Evolutionary conservation across 352 stramenopile species (phyloP), one percentile per base, ranked within the genome.

Genomic region (Albugo candida): DNA sequence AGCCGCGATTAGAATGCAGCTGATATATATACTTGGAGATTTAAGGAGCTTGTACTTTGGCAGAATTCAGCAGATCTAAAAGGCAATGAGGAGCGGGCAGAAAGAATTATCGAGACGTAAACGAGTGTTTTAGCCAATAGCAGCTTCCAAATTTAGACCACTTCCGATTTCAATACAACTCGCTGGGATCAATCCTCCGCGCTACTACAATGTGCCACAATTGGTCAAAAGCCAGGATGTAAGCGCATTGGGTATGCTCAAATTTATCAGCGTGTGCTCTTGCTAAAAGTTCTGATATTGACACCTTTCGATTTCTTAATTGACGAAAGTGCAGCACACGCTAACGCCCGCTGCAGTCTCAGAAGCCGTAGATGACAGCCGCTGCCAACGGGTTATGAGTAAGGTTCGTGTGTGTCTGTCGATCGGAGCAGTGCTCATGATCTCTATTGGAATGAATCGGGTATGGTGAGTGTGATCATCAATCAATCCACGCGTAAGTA

Each of bases 31-130:
- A 67, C 41, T 2, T 68, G 67, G 13, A 58, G 64, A 45, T 62
- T 74, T 43, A 54, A 54, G 5, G 59, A 65, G 11, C 60, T 81
- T 17, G 37, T 55, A 0, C 85, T 88, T 61, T 88, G 75, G 75
- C 54, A 69, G 2, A 52, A 83, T 34, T 69, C 75, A 24, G 47
- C 70, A 1, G 67, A 82, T 66, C 41, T 52, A 18, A 60, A 58
- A 0, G 66, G 62, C 20, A 88, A 88, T 53, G 37, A 47, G 5
- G 59, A 56, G 16, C 70, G 75, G 24, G 63, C 75, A 0, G 18
- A 67, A 38, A 64, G 62, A 36, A 56, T 79, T 4, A 43, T 85
- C 1, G 37, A 54, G 17, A 64, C 61, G 13, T 88, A 83, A 61
- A 48, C 64, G 41, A 44, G 61, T 45, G 63, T 68, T 1, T 43